Percentiles rank a stretch among this genome's conserved stretches.
phyloP scores from a whole-genome alignment of 495 filamentous ascomycete genomes.

The Podospora anserina region DNA sequence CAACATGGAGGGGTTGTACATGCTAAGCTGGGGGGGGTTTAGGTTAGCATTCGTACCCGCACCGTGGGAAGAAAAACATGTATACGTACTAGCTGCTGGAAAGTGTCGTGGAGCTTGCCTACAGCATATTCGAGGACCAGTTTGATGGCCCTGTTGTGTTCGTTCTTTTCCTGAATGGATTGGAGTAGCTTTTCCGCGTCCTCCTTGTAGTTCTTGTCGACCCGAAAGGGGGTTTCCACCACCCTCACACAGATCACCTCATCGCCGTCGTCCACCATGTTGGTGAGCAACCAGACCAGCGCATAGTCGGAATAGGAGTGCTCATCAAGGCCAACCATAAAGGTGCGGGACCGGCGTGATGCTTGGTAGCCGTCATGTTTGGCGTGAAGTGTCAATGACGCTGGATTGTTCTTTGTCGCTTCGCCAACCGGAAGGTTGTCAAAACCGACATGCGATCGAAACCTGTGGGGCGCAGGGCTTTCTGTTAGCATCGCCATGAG shows the following conservation, averaged over 20 bases:
- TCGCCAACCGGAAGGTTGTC: slow-evolving; percentile 77
- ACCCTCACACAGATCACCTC: slow-evolving; percentile 93
- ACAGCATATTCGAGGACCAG: slow-evolving; percentile 86
- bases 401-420: slow-evolving; percentile 68
- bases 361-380: slow-evolving; percentile 89
- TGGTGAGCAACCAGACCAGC: slow-evolving; percentile 88
- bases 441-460: slow-evolving; percentile 75
- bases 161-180: slow-evolving; percentile 80
- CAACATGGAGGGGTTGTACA: slow-evolving; percentile 93
- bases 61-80: not conserved
- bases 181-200: slow-evolving; percentile 76
- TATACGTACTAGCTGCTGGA: slow-evolving; percentile 79
- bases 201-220: slow-evolving; percentile 72
- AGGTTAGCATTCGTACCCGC: not conserved
- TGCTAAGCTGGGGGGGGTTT: slow-evolving; percentile 63
- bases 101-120: slow-evolving; percentile 87
- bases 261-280: slow-evolving; percentile 94
- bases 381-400: slow-evolving; percentile 80
- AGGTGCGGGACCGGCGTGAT: slow-evolving; percentile 79
- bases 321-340: slow-evolving; percentile 90
- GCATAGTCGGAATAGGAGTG: slow-evolving; percentile 96
- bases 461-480: slow-evolving; percentile 43
- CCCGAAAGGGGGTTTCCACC: slow-evolving; percentile 78
- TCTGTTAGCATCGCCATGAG: slow-evolving; percentile 46
- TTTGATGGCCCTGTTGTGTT: slow-evolving; percentile 78